A percentile compares a stretch with the other conserved stretches of the same genome.
phyloP scores from a whole-genome alignment of 1,284 basidiomycete species.

The Cryptococcus sp. region DNA sequence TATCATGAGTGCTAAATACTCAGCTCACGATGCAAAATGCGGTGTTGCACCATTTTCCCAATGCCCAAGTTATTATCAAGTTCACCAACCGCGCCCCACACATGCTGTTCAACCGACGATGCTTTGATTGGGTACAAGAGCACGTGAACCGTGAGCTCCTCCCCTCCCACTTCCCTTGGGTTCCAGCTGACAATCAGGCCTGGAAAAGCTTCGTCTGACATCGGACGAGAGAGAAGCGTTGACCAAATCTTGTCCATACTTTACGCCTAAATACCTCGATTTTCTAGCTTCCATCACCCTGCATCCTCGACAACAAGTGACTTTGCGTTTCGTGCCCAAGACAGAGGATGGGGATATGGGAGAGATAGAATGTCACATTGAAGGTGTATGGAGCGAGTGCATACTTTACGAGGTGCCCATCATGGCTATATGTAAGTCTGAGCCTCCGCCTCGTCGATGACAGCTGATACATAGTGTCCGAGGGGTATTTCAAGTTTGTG shows the following conservation, averaged over 20 bases:
- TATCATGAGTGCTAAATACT: too few species aligned
- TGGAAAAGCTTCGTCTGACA: constrained; percentile 60
- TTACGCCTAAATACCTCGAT: constrained; percentile 66
- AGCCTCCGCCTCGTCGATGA: neutral
- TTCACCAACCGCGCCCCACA: constrained; percentile 79
- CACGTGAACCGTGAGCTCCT: constrained; percentile 61
- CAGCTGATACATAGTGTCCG: constrained; percentile 31
- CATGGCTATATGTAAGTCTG: constrained; percentile 74
- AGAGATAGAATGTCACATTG: constrained; percentile 64
- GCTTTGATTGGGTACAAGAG: constrained; percentile 61
- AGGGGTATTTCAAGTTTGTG: constrained; percentile 55
- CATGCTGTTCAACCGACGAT: constrained; percentile 65
- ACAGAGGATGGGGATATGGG: constrained; percentile 54
- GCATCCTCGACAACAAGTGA: constrained; percentile 70
- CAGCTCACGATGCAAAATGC: constrained; percentile 98
- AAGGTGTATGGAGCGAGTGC: constrained; percentile 78
- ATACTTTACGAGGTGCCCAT: constrained; percentile 96
- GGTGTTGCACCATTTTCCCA: constrained; percentile 71
- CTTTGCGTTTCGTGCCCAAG: constrained; percentile 59
- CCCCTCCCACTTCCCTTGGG: too few species aligned
- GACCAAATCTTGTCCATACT: constrained; percentile 64
- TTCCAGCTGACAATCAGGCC: constrained; percentile 55
- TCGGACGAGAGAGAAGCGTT: constrained; percentile 67
- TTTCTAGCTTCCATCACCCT: constrained; percentile 68
- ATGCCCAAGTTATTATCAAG: constrained; percentile 57